phyloP scores from a whole-genome alignment of 1,284 basidiomycete genomes.

The Takashimella tepidaria region DNA sequence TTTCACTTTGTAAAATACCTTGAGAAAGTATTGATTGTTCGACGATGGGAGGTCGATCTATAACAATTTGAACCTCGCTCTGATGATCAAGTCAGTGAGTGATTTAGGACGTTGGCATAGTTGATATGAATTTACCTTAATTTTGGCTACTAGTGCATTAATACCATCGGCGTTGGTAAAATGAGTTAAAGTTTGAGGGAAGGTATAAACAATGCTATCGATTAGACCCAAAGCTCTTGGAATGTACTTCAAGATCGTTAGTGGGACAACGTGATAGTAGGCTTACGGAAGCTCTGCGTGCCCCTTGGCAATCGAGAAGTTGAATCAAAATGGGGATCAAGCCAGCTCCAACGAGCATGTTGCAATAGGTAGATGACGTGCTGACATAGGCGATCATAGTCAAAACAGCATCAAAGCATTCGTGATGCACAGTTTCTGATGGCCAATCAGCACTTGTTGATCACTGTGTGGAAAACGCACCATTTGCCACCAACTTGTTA shows the following conservation, averaged over 20 bases:
- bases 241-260: slow-evolving; percentile 40
- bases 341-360: slow-evolving; percentile 96
- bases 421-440: slow-evolving; percentile 57
- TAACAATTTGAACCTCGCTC: slow-evolving; percentile 12
- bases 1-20: slow-evolving; percentile 7
- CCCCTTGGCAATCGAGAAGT: slow-evolving; percentile 62
- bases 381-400: slow-evolving; percentile 84
- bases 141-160: slow-evolving; percentile 74
- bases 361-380: slow-evolving; percentile 74
- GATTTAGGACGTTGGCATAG: too few relatives aligned
- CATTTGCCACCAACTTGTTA: slow-evolving; percentile 59
- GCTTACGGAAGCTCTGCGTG: slow-evolving; percentile 24
- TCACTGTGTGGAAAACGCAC: slow-evolving; percentile 27
- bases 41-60: neutral
- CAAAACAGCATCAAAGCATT: slow-evolving; percentile 79
- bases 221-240: slow-evolving; percentile 73
- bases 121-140: slow-evolving; percentile 68
- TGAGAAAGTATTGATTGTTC: slow-evolving; percentile 9
- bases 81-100: too few relatives aligned
- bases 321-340: slow-evolving; percentile 84
- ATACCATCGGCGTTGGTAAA: slow-evolving; percentile 84
- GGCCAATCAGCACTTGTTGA: neutral
- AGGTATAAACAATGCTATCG: slow-evolving; percentile 77
- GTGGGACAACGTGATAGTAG: too few relatives aligned
- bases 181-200: slow-evolving; percentile 74